phyloP scores from a whole-genome alignment of 140 eudicot species.

The Oenanthe javanica region DNA sequence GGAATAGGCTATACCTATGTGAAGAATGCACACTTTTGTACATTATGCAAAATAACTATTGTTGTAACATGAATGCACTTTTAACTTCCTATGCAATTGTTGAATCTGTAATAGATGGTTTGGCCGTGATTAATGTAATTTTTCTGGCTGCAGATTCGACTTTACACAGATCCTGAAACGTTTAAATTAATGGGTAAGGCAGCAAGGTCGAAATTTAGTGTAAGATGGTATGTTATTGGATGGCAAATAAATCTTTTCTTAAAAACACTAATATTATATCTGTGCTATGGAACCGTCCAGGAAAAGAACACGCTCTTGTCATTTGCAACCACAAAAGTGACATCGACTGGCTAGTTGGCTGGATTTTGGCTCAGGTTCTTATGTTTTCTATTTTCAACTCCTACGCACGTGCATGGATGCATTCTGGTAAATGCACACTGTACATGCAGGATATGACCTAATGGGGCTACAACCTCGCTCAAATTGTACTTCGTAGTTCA shows the following conservation, averaged over 20 bases:
- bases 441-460: not conserved
- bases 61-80: not conserved
- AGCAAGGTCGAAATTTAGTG: not conserved
- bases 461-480: not conserved
- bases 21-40: not conserved
- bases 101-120: not conserved
- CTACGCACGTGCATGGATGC: not conserved
- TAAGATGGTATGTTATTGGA: not conserved
- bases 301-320: conserved; percentile 94
- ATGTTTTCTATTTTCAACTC: not conserved
- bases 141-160: conserved; percentile 50
- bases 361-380: conserved; percentile 4
- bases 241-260: not conserved
- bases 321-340: conserved; percentile 24
- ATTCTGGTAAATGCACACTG: not conserved
- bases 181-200: conserved; percentile 5
- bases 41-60: not conserved
- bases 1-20: not conserved
- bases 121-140: not conserved
- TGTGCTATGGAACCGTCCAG: conserved; percentile 33
- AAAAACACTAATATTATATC: not conserved
- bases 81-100: not conserved
- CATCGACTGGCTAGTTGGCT: conserved; percentile 13
- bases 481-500: not conserved
- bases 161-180: conserved; percentile 52